Base-by-base conservation (phyloP, 2,329 filamentous ascomycete species). In the Fusarium verticillioides region DNA sequence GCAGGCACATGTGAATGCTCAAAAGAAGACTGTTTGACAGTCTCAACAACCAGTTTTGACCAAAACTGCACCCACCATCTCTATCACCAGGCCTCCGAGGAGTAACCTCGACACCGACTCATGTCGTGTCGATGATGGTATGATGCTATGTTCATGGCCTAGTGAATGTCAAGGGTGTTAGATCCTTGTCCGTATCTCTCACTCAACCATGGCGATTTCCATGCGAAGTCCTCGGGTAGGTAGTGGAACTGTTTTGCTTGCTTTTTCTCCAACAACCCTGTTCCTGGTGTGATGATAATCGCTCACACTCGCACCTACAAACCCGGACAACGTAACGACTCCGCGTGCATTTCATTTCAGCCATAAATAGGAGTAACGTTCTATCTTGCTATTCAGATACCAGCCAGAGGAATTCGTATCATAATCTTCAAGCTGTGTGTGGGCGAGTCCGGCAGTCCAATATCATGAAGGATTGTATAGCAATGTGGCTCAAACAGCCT, bases 171-270 rank as follows among this genome's bases (percentile, higher is more conserved):
- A 40, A 42, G 40, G 54, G 39, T 54, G 30, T 54, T 56, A 46
- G 30, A 53, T 34, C 42, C n/a, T 57, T 47, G 37, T 73, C 57
- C 47, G 47, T 54, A 53, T 34, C 19, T 26, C 44, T 44, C 49
- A 36, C 39, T 47, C 56, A 57, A 59, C 32, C 32, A 40, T 42
- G 62, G 60, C 54, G 39, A 47, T 65, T 59, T 53, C 56, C 59
- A 52, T 40, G 52, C 37, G 42, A 68, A 54, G 32, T 36, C 19
- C 46, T 53, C 23, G 58, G 58, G 34, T 37, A 49, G 11, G 36
- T 39, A 42, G 60, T 70, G 66, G 61, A 67, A 56, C 59, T 63
- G 44, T 43, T 30, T 54, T 71, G 49, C 47, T 71, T 74, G 67
- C 59, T 64, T 68, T 69, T 66, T 46, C 40, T 32, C 32, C 43